Base-by-base conservation (phyloP, 2,329 filamentous ascomycete genomes). In the Arthrinium puccinioides region DNA sequence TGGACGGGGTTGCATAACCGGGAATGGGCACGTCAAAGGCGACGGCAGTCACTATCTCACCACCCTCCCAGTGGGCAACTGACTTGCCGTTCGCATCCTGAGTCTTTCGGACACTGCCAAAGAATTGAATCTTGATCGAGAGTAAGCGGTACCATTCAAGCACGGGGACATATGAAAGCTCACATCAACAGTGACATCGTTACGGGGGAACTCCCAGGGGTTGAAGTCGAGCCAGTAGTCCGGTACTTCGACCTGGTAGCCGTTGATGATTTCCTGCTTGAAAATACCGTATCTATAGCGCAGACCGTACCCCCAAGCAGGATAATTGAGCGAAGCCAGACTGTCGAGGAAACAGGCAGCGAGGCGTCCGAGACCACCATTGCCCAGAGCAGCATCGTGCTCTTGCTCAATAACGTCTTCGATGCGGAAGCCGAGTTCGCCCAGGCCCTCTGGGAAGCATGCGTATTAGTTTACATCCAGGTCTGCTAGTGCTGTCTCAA, bases 191-290 rank as follows among this genome's bases (percentile, higher is more conserved):
- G 84, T 89, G 44, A 98, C 85, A 57, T 98, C 92, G 60, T 96
- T 87, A 48, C 92, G 77, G 28, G 89, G 88, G 55, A 97, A 98
- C 60, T 98, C 92, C 92, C 92, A 98, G 1, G 92, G 92, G 63
- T 98, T 98, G 64, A 97, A 96, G 60, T 97, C 92, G 37, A 98
- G 78, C 92, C 92, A 98, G 66, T 98, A 97, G 61, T 98, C 92
- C 15, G 92, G 92, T 41, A 97, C 85, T 58, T 98, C 92, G 46
- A 98, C 88, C 63, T 98, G 92, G 60, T 96, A 98, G 40, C 92
- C 92, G 55, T 97, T 85, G 42, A 96, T 82, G 52, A 98, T 97
- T 68, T 97, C 92, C 69, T 98, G 92, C 70, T 97, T 97, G 79
- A 98, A 98, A 60, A 98, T 98, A 57, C 86, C 86, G 59, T 97